Evolutionary conservation across 2,329 filamentous ascomycete species (phyloP), one percentile per base, ranked within the genome.

Genomic region (Esteya vermicola): DNA sequence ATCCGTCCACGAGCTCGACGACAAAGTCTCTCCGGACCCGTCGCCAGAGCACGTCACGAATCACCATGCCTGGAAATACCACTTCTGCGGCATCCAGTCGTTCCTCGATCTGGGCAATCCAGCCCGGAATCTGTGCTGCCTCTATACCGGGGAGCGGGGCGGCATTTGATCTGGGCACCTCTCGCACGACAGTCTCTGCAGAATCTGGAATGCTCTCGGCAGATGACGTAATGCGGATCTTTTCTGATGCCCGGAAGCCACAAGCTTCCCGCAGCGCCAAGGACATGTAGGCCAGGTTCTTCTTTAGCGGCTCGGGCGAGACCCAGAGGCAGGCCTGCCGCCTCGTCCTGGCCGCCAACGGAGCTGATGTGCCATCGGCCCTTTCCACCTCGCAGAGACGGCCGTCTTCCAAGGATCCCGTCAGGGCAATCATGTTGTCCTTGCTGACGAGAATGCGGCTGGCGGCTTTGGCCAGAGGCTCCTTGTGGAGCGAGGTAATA

Each of bases 251-350:
- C 45, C 80, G 79, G 49, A 93, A 71, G 1, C 74, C 75, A 48
- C 81, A 81, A 7, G 75, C 70, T 27, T 82, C 78, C 46, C 83
- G 79, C 40, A 93, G 74, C 6, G 75, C 67, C 46, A 83, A 78
- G 19, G 83, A 78, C 63, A 84, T 74, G 64, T 88, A 44, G 30
- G 50, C 54, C 12, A 53, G 43, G 16, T 46, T 51, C 48, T 51
- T 51, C 37, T 53, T 54, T 16, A 48, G 40, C 6, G 38, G 30
- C n/a, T 47, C 42, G 0, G 42, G 43, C 2, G 44, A 31, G 2
- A 27, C 37, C 30, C 38, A 47, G 9, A 51, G 40, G 2, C 31
- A 18, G 6, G 46, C 50, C 37, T 50, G 39, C 13, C 49, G 46
- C 18, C 25, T 19, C 18, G 14, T n/a, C 4, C 10, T 14, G 12